Percentiles rank a stretch among this genome's conserved stretches.
phyloP scores from a whole-genome alignment of 2,329 filamentous ascomycete species.

The Bipolaris bicolor region DNA sequence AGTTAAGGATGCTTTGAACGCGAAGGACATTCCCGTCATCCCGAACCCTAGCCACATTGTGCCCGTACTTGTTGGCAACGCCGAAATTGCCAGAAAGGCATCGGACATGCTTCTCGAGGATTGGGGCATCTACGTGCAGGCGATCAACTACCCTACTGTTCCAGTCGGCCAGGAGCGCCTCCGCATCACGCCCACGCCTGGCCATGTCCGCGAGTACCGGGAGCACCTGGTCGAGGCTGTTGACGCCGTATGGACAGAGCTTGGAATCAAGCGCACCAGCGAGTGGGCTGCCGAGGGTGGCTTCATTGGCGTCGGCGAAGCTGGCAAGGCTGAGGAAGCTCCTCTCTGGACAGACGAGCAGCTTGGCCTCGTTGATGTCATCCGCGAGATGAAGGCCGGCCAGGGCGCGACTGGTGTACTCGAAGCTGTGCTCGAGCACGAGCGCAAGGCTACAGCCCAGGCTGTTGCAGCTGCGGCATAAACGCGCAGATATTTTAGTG shows the following conservation, averaged over 20 bases:
- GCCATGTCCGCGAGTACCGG: slow-evolving; percentile 83
- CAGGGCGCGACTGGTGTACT: slow-evolving; percentile 54
- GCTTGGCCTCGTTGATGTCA: slow-evolving; percentile 69
- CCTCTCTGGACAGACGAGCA: slow-evolving; percentile 94
- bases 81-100: slow-evolving; percentile 87
- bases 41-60: slow-evolving; percentile 98
- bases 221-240: slow-evolving; percentile 84
- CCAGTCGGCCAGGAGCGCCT: slow-evolving; percentile 97
- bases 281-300: slow-evolving; percentile 91
- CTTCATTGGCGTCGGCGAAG: slow-evolving; percentile 90
- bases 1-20: slow-evolving; percentile 82
- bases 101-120: slow-evolving; percentile 90
- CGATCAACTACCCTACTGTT: slow-evolving; percentile 98
- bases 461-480: slow-evolving; percentile 53
- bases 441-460: slow-evolving; percentile 51
- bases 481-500: not conserved
- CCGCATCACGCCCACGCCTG: slow-evolving; percentile 93
- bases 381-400: slow-evolving; percentile 60
- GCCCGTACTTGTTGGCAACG: slow-evolving; percentile 90
- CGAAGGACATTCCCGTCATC: slow-evolving; percentile 90
- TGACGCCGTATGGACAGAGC: slow-evolving; percentile 84
- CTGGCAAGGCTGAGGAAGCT: slow-evolving; percentile 62
- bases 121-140: slow-evolving; percentile 95
- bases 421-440: slow-evolving; percentile 56
- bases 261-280: slow-evolving; percentile 89